Conservation (phyloP, 192 early-diverging fungal species). For the Linnemannia zychae region DNA sequence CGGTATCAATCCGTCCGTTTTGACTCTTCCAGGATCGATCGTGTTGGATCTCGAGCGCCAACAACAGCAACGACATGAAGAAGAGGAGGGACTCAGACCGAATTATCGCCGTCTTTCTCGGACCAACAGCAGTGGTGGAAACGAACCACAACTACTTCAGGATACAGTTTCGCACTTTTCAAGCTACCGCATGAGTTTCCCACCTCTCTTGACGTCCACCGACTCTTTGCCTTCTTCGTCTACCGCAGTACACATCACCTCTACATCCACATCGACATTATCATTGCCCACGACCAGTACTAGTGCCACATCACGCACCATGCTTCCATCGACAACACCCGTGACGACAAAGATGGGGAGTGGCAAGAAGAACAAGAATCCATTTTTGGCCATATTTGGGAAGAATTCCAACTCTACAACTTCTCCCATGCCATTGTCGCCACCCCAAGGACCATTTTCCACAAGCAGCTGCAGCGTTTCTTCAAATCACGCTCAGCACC, state of each 20-base stretch:
- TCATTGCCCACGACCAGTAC: neutral
- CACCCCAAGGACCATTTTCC: neutral
- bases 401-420: neutral
- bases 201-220: neutral
- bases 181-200: conserved; percentile 15
- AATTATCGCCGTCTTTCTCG: neutral
- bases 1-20: neutral
- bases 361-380: conserved; percentile 14
- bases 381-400: conserved; percentile 29
- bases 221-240: neutral
- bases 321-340: neutral
- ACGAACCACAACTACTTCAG: conserved; percentile 14
- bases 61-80: neutral
- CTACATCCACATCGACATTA: neutral
- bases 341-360: neutral
- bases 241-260: neutral
- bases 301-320: neutral
- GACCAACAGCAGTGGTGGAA: neutral
- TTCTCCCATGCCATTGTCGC: neutral
- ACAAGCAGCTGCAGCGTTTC: neutral
- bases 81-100: no score
- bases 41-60: neutral
- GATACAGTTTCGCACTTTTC: conserved; percentile 17
- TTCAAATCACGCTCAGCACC: neutral
- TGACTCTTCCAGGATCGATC: conserved; percentile 17